Evolutionary conservation across 73 alveolate genomes (phyloP), one percentile per base, ranked within the genome.

Genomic region (Durusdinium trenchii): DNA sequence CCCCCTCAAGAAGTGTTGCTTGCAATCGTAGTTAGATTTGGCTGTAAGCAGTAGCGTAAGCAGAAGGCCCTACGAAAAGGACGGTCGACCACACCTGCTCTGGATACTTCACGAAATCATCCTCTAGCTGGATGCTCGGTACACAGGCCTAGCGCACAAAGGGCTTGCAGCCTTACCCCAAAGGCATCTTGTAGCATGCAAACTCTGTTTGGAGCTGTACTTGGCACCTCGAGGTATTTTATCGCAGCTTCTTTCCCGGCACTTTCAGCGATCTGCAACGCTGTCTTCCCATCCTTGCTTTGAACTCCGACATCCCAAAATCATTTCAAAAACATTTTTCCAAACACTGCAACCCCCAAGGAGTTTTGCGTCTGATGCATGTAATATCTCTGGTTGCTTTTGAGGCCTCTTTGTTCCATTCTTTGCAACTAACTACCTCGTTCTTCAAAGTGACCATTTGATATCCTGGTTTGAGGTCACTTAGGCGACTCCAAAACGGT

Each of bases 81-180:
- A n/a, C n/a, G n/a, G n/a, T n/a, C n/a, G 71, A 47, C 35, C 26
- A 1, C n/a, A 60, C 98, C 98, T 91, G 98, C 76, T 91, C 98
- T 26, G 98, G 98, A 81, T 91, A 91, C 57, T 91, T 91, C 76
- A 91, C 98, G 38, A 91, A 91, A 50, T 91, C 98, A 42, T 91
- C 98, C 78, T 91, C 98, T 57, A 91, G 45, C 98, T 91, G 98
- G 76, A 91, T 91, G 98, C 98, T 91, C 7, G 98, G 98, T 23
- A 91, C 98, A 42, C 98, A 91, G 20, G 98, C 98, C 98, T 89
- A 6, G 60, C 40, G 35, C 60, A n/a, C n/a, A 62, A 48, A 32
- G 83, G 10, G 83, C 14, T 35, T 14, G 23, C 1, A 35, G 71
- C 71, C 71, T 57, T 18, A 14, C 26, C 14, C 71, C 71, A 28